Evolutionary conservation across 345 rosid genomes (phyloP), one percentile per base, ranked within the genome.

Genomic region (Brassica juncea): DNA sequence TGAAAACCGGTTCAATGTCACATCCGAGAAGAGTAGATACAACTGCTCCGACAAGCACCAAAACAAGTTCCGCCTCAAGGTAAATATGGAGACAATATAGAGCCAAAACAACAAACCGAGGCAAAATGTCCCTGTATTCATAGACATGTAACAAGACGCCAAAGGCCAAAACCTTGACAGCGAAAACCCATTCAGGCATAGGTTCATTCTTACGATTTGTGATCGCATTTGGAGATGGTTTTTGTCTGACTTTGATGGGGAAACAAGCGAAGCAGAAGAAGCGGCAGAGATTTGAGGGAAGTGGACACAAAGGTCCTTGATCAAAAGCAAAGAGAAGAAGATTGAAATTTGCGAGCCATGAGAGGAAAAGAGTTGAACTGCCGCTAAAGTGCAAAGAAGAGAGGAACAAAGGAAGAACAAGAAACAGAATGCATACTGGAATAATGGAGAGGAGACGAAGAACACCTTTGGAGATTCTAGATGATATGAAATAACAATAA

Each of bases 321-420:
- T 74, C 83, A 25, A 93, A 84, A 82, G 88, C 79, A 74, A 88
- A 85, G 66, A 93, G 94, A 62, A 91, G 83, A 84, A 93, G 94
- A 54, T 85, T 89, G 85, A 82, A 88, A 82, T 68, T 86, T 78
- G 86, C 85, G 1, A 89, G 89, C 97, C 93, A 90, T 1, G 80
- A 27, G 2, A 90, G 84, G 76, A 88, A 84, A 82, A 84, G 84
- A 59, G 81, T 77, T 0, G 92, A 72, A 27, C 74, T n/a, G 57
- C 72, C 84, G 16, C 79, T 10, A 2, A 87, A 70, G 73, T 82
- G 86, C 54, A 49, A 0, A 69, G 86, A 34, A 68, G 86, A 60
- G 80, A 89, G 80, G 23, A 72, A 67, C 10, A 84, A 66, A 15
- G 97, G 95, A 61, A 94, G 87, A 68, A 73, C 8, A 73, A 84